A percentile compares a stretch with the other conserved stretches of the same genome.
Evolutionary conservation across 2,329 filamentous ascomycete genomes (phyloP).

Genomic region (Colletotrichum neosansevieriae): DNA sequence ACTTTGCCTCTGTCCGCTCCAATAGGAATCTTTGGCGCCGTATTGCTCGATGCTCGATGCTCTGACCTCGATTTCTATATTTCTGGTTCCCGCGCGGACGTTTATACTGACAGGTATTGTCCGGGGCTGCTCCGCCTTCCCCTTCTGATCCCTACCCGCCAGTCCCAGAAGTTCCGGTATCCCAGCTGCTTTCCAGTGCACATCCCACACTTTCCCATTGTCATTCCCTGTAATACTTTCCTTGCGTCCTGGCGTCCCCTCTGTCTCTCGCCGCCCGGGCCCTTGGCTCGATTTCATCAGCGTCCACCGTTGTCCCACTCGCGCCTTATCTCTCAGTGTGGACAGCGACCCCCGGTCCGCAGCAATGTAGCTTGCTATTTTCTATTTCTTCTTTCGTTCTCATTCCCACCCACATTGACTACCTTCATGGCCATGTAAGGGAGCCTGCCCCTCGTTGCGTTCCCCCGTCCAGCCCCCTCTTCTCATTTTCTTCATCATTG

Average conservation of each 20-base stretch:
- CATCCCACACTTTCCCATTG: neutral
- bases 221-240: neutral
- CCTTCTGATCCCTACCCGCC: conserved; percentile 9
- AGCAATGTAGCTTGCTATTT: conserved; percentile 25
- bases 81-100: neutral
- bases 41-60: conserved; percentile 12
- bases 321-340: conserved; percentile 33
- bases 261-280: conserved; percentile 24
- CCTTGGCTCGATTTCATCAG: conserved; percentile 38
- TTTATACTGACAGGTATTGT: neutral
- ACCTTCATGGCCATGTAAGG: conserved; percentile 1
- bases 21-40: conserved; percentile 34
- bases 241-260: conserved; percentile 2
- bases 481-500: neutral
- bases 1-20: neutral
- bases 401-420: conserved; percentile 27
- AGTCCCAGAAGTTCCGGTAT: conserved; percentile 10
- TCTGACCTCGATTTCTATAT: too few relatives aligned
- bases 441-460: neutral
- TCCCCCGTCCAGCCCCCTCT: neutral
- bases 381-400: conserved; percentile 33
- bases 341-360: conserved; percentile 28
- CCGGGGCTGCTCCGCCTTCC: too few relatives aligned
- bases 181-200: neutral
- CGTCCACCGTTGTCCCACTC: conserved; percentile 35